Evolutionary conservation across 2,329 filamentous ascomycete genomes (phyloP).

Genomic region (Lachnellula cervina): DNA sequence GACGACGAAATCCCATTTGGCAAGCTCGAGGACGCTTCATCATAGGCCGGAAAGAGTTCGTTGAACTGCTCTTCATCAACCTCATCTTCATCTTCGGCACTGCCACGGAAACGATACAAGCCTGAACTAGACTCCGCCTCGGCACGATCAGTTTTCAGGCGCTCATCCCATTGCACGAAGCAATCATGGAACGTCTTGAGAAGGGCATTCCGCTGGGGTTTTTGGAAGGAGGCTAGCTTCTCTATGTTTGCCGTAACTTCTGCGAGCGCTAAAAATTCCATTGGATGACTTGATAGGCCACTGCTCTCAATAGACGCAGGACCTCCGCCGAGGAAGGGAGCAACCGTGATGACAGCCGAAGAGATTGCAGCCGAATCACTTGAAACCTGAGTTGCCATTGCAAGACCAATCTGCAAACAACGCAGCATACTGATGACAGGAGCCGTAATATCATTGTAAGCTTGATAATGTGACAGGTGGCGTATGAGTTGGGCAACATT

Average conservation of each 20-base stretch:
- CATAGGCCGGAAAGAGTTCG: slow-evolving; percentile 76
- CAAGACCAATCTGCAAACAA: slow-evolving; percentile 71
- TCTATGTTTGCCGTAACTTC: slow-evolving; percentile 44
- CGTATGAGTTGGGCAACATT: slow-evolving; percentile 65
- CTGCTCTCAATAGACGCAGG: slow-evolving; percentile 11
- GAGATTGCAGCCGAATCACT: slow-evolving; percentile 4
- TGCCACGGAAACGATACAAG: slow-evolving; percentile 79
- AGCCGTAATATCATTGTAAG: slow-evolving; percentile 79
- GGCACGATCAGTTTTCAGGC: slow-evolving; percentile 70
- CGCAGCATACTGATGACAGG: slow-evolving; percentile 76
- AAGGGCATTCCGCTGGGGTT: slow-evolving; percentile 46
- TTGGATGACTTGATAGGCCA: slow-evolving; percentile 17
- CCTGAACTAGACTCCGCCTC: slow-evolving; percentile 69
- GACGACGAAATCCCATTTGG: slow-evolving; percentile 14
- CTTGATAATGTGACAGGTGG: slow-evolving; percentile 66
- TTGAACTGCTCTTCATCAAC: slow-evolving; percentile 69
- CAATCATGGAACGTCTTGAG: slow-evolving; percentile 66
- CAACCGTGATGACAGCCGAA: slow-evolving; percentile 38
- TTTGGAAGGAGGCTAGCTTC: slow-evolving; percentile 38
- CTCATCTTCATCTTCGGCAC: slow-evolving; percentile 70
- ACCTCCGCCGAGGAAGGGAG: slow-evolving; percentile 52
- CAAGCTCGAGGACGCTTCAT: slow-evolving; percentile 37
- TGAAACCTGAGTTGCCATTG: slow-evolving; percentile 42
- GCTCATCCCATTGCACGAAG: slow-evolving; percentile 75
- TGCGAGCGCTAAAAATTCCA: slow-evolving; percentile 49